Evolutionary conservation across 208 protist genomes (phyloP).

Genomic region (Wallacemonas sp.): DNA sequence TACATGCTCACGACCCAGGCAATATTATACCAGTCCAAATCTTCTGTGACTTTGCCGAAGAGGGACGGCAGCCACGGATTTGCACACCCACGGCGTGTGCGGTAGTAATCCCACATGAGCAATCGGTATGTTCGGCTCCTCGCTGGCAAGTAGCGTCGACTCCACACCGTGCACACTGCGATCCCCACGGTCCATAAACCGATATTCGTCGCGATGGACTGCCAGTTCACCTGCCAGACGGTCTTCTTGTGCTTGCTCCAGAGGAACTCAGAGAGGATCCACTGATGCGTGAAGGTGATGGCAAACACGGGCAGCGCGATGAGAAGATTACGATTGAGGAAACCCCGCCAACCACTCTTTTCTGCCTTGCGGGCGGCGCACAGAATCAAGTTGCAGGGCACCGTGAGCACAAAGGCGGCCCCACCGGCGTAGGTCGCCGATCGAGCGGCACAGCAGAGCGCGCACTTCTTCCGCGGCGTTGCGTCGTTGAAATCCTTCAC

Average conservation of each 20-base stretch:
- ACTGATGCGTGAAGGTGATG: slow-evolving; percentile 84
- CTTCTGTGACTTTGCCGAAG: slow-evolving; percentile 69
- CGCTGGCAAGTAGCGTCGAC: slow-evolving; percentile 35
- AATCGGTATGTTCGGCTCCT: slow-evolving; percentile 67
- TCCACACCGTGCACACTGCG: slow-evolving; percentile 45
- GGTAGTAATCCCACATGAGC: slow-evolving; percentile 77
- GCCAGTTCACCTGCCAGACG: slow-evolving; percentile 58
- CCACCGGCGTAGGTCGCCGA: slow-evolving; percentile 41
- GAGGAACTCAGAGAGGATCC: slow-evolving; percentile 75
- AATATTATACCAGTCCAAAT: slow-evolving; percentile 84
- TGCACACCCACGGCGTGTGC: slow-evolving; percentile 54
- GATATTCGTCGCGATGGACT: slow-evolving; percentile 66
- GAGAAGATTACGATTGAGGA: slow-evolving; percentile 65
- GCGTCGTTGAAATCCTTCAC: slow-evolving; percentile 56
- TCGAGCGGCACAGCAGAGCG: slow-evolving; percentile 68
- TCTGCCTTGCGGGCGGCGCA: slow-evolving; percentile 49
- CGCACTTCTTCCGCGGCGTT: slow-evolving; percentile 67
- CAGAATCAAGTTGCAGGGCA: slow-evolving; percentile 63
- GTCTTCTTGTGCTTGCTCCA: slow-evolving; percentile 88
- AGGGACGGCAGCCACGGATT: slow-evolving; percentile 61
- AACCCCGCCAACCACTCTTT: slow-evolving; percentile 45
- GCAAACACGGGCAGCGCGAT: slow-evolving; percentile 62
- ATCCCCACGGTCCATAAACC: slow-evolving; percentile 41
- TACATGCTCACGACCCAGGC: slow-evolving; percentile 64
- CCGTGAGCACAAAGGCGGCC: slow-evolving; percentile 42